These are phyloP conservation scores for Tetracladium marchalianum DNA, from an alignment of 495 filamentous ascomycete species.

Conservation along the genomic window DNA sequence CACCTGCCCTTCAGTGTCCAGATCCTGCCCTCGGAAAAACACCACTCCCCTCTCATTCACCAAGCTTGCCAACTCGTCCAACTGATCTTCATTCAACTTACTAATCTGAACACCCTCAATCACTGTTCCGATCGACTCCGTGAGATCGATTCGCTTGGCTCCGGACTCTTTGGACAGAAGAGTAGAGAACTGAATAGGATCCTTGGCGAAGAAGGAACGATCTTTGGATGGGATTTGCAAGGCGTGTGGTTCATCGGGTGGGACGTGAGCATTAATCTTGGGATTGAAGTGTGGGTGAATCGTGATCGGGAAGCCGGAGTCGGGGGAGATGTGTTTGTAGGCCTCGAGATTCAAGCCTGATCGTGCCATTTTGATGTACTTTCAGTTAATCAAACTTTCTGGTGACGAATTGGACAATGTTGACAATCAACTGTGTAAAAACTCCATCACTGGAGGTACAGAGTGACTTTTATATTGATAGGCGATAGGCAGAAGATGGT, in stretches of 20 bases:
- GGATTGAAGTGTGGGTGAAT: background rate
- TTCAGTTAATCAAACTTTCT: too few relatives aligned
- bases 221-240: conserved; percentile 33
- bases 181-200: too few relatives aligned
- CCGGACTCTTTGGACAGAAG: conserved; percentile 13
- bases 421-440: too few relatives aligned
- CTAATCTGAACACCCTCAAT: conserved; percentile 57
- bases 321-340: background rate
- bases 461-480: too few relatives aligned
- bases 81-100: conserved; percentile 54
- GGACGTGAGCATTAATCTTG: conserved; percentile 33
- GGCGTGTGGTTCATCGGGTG: conserved; percentile 33
- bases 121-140: conserved; percentile 61
- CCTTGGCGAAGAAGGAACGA: conserved; percentile 32
- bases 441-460: too few relatives aligned
- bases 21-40: conserved; percentile 59
- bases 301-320: background rate
- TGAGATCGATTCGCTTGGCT: conserved; percentile 44
- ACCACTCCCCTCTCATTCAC: conserved; percentile 64
- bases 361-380: too few relatives aligned
- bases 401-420: too few relatives aligned
- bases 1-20: conserved; percentile 44
- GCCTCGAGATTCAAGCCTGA: background rate
- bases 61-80: conserved; percentile 62
- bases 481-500: too few relatives aligned